Percentiles rank a stretch among this genome's conserved stretches.
Conservation (phyloP, 2,329 filamentous ascomycete genomes). For the Sporothrix schenckii region DNA sequence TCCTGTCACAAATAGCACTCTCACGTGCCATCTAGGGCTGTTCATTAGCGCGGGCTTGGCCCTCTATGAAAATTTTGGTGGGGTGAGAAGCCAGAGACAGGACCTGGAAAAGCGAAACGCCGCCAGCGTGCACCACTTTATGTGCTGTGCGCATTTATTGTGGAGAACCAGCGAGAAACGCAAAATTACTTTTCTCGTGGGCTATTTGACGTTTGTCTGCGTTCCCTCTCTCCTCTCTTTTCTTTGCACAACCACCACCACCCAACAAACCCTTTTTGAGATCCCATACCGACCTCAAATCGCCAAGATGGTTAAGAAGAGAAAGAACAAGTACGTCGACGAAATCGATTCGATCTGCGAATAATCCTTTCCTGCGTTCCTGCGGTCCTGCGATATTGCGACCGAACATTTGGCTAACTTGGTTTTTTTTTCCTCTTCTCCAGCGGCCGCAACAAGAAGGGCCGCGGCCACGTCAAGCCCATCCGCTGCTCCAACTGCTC, state of each 20-base stretch:
- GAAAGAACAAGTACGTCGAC: slow-evolving; percentile 56
- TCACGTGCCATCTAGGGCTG: slow-evolving; percentile 36
- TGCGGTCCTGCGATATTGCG: neutral
- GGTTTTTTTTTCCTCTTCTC: slow-evolving; percentile 30
- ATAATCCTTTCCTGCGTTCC: no score
- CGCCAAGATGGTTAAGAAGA: slow-evolving; percentile 41
- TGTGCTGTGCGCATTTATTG: slow-evolving; percentile 5
- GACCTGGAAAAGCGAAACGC: slow-evolving; percentile 21
- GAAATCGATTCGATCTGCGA: no score
- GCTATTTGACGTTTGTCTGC: slow-evolving; percentile 14
- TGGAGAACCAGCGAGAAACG: neutral
- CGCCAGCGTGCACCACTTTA: neutral
- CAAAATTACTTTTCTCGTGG: slow-evolving; percentile 17
- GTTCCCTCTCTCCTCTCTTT: slow-evolving; percentile 21
- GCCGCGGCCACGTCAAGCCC: slow-evolving; percentile 99
- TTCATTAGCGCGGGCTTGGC: neutral
- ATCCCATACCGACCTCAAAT: slow-evolving; percentile 28
- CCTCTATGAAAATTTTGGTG: slow-evolving; percentile 28
- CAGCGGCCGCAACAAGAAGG: slow-evolving; percentile 99
- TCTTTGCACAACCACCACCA: slow-evolving; percentile 27
- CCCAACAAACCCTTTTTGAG: slow-evolving; percentile 26
- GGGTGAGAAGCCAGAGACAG: neutral
- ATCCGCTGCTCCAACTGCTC: slow-evolving; percentile 78
- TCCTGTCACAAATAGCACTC: neutral
- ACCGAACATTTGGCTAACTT: slow-evolving; percentile 35